Evolutionary conservation across 495 filamentous ascomycete species (phyloP), one percentile per base, ranked within the genome.

Genomic region (Penicillium roqueforti): DNA sequence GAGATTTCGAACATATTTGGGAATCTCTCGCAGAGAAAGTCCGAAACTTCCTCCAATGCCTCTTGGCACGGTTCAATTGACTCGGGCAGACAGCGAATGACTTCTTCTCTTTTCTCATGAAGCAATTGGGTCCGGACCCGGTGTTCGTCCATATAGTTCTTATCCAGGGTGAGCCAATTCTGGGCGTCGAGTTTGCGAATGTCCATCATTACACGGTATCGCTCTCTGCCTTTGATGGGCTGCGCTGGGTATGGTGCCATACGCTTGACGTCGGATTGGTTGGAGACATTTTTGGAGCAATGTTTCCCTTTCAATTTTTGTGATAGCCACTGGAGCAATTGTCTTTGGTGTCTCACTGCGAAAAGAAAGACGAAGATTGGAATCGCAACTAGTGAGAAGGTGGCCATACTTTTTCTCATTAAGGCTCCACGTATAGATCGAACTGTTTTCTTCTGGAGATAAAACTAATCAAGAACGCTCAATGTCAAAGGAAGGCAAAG

Each of bases 111-210:
- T 43, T 76, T 68, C 1, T 67, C 64, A 6, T 60, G 44, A 5
- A 83, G 69, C 47, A 82, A 68, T 22, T 71, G 57, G 16, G 59
- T 59, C 22, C 79, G 69, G 23, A 80, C 67, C 2, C 58, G 53
- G 59, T 80, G 77, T 53, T 79, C 78, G 25, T 70, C 68, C 57
- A 71, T 67, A 47, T 82, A 82, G 51, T 73, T 71, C 39, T 76
- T 70, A 60, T 83, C 80, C 31, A 83, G 55, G 1, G 75, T 79
- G 28, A 84, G 69, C 81, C 80, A 84, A 40, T 81, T 80, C 38
- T 67, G 60, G 16, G 59, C 53, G 38, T 81, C 78, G 26, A 83
- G 62, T 54, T 72, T 77, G 51, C 73, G 73, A 18, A 84, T 68
- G 34, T 81, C 80, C 80, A 82, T 81, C 58, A 77, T 76, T 48